Evolutionary conservation across 371 early-diverging fungal genomes (phyloP), one percentile per base, ranked within the genome.

Genomic region (Syncephalastrum monosporum): DNA sequence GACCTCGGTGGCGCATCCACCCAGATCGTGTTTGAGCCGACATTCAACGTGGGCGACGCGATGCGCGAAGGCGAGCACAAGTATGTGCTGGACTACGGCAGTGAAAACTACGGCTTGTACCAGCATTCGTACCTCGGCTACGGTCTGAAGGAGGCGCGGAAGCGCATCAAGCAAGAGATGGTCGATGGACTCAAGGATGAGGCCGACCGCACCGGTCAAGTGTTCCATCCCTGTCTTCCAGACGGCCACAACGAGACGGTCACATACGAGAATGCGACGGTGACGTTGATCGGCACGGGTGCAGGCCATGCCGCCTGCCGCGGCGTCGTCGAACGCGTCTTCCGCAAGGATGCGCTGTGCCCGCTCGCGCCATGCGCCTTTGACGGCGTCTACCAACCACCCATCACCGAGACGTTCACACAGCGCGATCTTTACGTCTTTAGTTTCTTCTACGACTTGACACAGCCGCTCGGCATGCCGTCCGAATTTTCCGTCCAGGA

Each of bases 1-100:
- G 98, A 98, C 72, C 75, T 98, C 54, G 98, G 98, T 41, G 98
- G 98, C 55, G 98, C 91, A 3, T 93, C 93, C 3, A 94, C 96
- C 0, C 97, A 98, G 73, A 92, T 98, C 53, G 97, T 96, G 0
- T 96, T 95, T 82, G 97, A 96, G 72, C 95, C 95, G 0, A 75
- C 77, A 12, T 33, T 68, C 75, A 1, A 64, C 68, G 21, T 21
- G 17, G 74, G 79, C 29, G 63, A 41, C 3, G 41, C 25, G 21
- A 68, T 89, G 68, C 68, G 69, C 1, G 75, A 82, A 12, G 91
- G 89, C 16, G 81, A 87, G 23, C 91, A 94, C 63, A 77, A 82
- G 33, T 83, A 84, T 50, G 76, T 82, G 44, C 65, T 94, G 61
- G 56, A 71, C 15, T 95, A 91, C 60, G 88, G 84, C 49, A 83